Evolutionary conservation across 2,329 filamentous ascomycete species (phyloP).

Genomic region (Xylaria hypoxylon): DNA sequence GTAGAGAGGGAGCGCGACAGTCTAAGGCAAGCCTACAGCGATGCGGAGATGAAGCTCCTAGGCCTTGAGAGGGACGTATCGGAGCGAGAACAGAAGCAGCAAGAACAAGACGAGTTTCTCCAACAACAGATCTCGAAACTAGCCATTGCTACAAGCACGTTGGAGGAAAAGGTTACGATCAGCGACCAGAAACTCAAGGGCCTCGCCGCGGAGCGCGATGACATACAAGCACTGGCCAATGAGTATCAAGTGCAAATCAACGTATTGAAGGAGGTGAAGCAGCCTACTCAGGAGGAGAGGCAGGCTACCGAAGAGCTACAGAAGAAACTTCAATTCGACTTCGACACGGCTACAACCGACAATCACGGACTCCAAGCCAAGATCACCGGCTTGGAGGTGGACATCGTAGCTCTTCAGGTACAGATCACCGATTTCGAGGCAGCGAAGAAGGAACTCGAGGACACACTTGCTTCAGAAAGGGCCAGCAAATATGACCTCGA

Average conservation of each 20-base stretch:
- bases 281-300: slow-evolving; percentile 32
- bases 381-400: slow-evolving; percentile 48
- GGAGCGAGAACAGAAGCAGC: slow-evolving; percentile 41
- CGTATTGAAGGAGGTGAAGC: slow-evolving; percentile 37
- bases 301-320: slow-evolving; percentile 47
- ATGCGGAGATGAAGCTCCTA: slow-evolving; percentile 44
- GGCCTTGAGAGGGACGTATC: slow-evolving; percentile 45
- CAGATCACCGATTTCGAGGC: slow-evolving; percentile 45
- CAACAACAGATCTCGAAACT: slow-evolving; percentile 44
- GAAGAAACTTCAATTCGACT: slow-evolving; percentile 46
- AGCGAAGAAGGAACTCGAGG: slow-evolving; percentile 37
- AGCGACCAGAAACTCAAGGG: slow-evolving; percentile 47
- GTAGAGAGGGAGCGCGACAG: slow-evolving; percentile 53
- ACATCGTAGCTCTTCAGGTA: slow-evolving; percentile 46
- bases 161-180: slow-evolving; percentile 45
- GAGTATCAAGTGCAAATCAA: slow-evolving; percentile 42
- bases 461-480: slow-evolving; percentile 35
- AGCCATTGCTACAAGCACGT: slow-evolving; percentile 39
- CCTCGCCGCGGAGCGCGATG: slow-evolving; percentile 44
- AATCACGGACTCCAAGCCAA: slow-evolving; percentile 46
- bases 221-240: slow-evolving; percentile 37
- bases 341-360: slow-evolving; percentile 45
- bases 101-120: slow-evolving; percentile 45
- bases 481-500: slow-evolving; percentile 37
- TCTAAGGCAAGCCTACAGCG: slow-evolving; percentile 46